Base-by-base conservation (phyloP, 2,329 filamentous ascomycete species). In the Calonectria naviculata region DNA sequence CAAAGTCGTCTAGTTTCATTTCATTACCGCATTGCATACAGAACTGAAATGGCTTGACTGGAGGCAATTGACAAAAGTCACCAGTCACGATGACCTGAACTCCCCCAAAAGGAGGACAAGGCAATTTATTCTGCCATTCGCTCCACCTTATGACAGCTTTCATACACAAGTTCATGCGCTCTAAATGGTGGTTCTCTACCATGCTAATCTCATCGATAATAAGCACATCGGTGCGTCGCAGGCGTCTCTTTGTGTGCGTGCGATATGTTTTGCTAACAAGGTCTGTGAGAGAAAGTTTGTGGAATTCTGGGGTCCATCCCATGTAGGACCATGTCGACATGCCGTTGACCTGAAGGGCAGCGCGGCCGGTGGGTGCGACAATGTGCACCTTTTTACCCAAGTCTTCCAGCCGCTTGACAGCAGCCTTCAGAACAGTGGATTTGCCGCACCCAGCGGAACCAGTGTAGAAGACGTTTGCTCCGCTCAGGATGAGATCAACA, bases 291-390 rank as follows among this genome's bases (percentile, higher is more conserved):
- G 5, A 76, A 3, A 80, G 77, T 12, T 81, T 81, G 0, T 67
- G 26, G 26, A 19, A 3, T 6, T 73, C 58, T 0, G 87, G 86
- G 0, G 81, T 87, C 88, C 89, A 90, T 0, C 90, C 89, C 8
- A 89, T 89, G 69, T 87, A 93, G 0, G 84, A 85, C 83, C 86
- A 91, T 0, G 87, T 89, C 0, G 91, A 92, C 2, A 78, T 81
- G 4, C 91, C 91, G 2, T 85, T 83, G 38, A 92, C 85, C 34
- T 89, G 85, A 2, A 91, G 80, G 0, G 91, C 90, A 0, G 90
- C 89, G 9, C 86, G 85, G 4, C 90, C 90, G 0, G 90, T 92
- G 0, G 91, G 90, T 0, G 91, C 90, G 3, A 91, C 74, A 36
- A 92, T 86, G 3, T 84, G 75, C 4, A 92, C 89, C 0, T 28